phyloP scores from a whole-genome alignment of 768 basidiomycete genomes.

The Tylopilus subfusipes region DNA sequence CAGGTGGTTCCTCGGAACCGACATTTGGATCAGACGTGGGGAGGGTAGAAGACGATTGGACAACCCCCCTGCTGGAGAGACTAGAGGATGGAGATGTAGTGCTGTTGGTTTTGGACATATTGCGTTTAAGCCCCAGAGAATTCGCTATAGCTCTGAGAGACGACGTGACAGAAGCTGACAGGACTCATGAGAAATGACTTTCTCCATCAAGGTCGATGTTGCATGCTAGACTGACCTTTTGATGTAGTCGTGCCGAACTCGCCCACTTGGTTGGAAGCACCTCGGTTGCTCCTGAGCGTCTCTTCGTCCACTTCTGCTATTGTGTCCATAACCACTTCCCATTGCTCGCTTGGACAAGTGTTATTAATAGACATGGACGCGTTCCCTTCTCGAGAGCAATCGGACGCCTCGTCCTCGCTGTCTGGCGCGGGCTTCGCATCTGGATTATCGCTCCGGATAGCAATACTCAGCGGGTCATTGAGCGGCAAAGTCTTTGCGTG shows the following conservation, averaged over 20 bases:
- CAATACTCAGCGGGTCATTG: slow-evolving; percentile 53
- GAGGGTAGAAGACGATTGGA: slow-evolving; percentile 26
- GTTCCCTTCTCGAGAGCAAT: slow-evolving; percentile 15
- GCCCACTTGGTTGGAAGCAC: slow-evolving; percentile 41
- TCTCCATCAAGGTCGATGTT: not conserved
- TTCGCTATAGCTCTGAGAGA: slow-evolving; percentile 76
- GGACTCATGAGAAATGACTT: slow-evolving; percentile 1
- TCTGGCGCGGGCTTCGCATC: slow-evolving; percentile 29
- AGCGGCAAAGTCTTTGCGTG: slow-evolving; percentile 64
- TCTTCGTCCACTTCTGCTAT: slow-evolving; percentile 65
- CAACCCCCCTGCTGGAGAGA: slow-evolving; percentile 19
- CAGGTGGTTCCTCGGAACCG: slow-evolving; percentile 22
- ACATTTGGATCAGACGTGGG: slow-evolving; percentile 26
- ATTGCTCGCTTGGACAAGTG: slow-evolving; percentile 70
- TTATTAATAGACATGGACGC: slow-evolving; percentile 11
- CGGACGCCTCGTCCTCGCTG: slow-evolving; percentile 32
- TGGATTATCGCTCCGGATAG: slow-evolving; percentile 47
- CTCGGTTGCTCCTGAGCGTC: slow-evolving; percentile 38
- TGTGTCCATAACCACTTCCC: slow-evolving; percentile 85
- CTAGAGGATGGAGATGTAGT: slow-evolving; percentile 31
- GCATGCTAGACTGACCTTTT: slow-evolving; percentile 45
- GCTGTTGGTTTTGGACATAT: slow-evolving; percentile 13
- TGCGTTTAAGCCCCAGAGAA: slow-evolving; percentile 68
- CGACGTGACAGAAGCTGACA: slow-evolving; percentile 58
- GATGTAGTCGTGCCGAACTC: slow-evolving; percentile 73